Base-by-base conservation (phyloP, 768 basidiomycete species). In the Mycena haematopus region DNA sequence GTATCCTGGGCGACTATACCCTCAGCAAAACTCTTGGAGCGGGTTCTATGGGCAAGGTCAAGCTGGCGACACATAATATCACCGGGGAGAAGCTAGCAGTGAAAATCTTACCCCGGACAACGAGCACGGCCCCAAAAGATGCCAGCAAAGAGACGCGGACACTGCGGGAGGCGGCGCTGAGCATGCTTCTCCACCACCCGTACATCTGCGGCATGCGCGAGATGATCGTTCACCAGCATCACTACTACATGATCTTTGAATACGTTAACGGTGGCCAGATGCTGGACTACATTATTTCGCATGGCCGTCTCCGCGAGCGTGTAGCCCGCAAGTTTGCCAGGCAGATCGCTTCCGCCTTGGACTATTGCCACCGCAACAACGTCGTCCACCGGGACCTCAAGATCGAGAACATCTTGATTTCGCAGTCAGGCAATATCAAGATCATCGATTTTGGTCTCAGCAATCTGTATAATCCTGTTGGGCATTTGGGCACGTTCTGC, bases 141-240 rank as follows among this genome's bases (percentile, higher is more conserved):
- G 92, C 92, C 46, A 93, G 93, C 17, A 99, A 99, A 78, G 97
- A 99, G 78, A 91, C 94, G 66, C 86, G 97, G 24, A 99, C 95
- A 1, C 85, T 99, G 65, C 90, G 97, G 33, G 97, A 99, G 79
- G 97, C 96, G 0, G 93, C 93, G 1, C 83, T 99, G 31, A 95
- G 93, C 40, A 89, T 98, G 82, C 86, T 99, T 49, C 87, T 99
- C 31, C 95, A 99, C 72, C 97, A 99, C 73, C 97, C 97, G 2
- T 98, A 99, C 76, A 93, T 99, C 73, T 98, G 96, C 74, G 97
- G 97, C 59, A 99, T 99, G 96, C 91, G 94, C 68, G 95, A 96
- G 79, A 95, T 99, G 91, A 94, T 98, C 73, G 82, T 95, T 25
- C 96, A 98, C 78, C 92, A 93, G 63, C 90, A 99, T 71, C 96